These are phyloP conservation scores for Mortierella hygrophila DNA, from an alignment of 192 early-diverging fungal genomes.

Conservation along the genomic window DNA sequence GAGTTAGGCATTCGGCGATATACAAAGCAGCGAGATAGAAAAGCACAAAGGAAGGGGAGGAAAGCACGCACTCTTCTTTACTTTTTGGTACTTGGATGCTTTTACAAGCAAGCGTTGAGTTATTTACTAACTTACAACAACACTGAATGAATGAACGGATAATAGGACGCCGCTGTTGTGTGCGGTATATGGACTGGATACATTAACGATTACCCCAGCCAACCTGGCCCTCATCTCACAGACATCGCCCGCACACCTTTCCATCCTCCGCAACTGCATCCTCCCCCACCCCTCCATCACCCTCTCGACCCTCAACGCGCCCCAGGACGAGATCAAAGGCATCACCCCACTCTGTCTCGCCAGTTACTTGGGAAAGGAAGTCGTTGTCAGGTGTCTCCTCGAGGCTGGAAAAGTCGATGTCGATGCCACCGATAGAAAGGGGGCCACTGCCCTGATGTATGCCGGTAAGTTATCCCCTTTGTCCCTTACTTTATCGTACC, in stretches of 20 bases:
- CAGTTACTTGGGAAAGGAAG: constrained; percentile 73
- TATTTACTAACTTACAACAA: not conserved
- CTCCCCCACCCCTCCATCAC: constrained; percentile 64
- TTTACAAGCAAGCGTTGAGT: too few species aligned
- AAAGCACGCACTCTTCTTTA: too few species aligned
- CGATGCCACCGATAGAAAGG: constrained; percentile 71
- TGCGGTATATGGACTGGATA: constrained; percentile 73
- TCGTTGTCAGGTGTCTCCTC: constrained; percentile 66
- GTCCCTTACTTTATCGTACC: not conserved
- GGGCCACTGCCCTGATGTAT: constrained; percentile 79
- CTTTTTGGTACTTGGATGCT: too few species aligned
- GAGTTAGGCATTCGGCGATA: too few species aligned
- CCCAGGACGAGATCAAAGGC: constrained; percentile 72
- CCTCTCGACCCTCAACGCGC: constrained; percentile 64
- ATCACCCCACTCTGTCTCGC: constrained; percentile 78
- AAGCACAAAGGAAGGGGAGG: too few species aligned
- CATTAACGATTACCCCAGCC: constrained; percentile 63
- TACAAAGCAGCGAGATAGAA: too few species aligned
- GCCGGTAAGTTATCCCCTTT: constrained; percentile 59
- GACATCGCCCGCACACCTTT: constrained; percentile 63
- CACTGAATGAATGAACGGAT: not conserved
- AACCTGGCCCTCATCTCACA: constrained; percentile 69
- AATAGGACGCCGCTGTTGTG: constrained; percentile 72
- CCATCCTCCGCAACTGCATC: constrained; percentile 63
- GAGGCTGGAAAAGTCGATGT: constrained; percentile 74